These are phyloP conservation scores for Candida nemodendra DNA, from an alignment of 805 yeast genomes.

Conservation along the genomic window DNA sequence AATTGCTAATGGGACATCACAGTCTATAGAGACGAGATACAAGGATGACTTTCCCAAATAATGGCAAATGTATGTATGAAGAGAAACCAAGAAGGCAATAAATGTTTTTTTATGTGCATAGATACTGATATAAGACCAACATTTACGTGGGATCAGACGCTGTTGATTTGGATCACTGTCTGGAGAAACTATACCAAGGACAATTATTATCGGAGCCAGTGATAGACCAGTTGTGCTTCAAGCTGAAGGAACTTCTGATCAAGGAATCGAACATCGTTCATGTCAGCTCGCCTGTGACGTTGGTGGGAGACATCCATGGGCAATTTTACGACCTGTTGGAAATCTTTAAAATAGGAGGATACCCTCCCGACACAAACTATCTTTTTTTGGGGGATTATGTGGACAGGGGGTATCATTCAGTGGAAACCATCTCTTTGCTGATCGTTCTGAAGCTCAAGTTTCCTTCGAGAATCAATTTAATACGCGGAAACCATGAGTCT, in stretches of 20 bases:
- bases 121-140: no score
- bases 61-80: background rate
- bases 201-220: slow-evolving; percentile 71
- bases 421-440: slow-evolving; percentile 85
- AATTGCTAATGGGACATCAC: no score
- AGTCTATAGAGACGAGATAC: no score
- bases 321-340: slow-evolving; percentile 93
- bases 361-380: slow-evolving; percentile 90
- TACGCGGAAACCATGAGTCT: slow-evolving; percentile 96
- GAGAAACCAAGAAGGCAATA: no score
- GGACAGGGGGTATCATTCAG: slow-evolving; percentile 90
- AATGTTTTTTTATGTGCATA: no score
- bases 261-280: slow-evolving; percentile 85
- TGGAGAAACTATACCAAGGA: slow-evolving; percentile 61
- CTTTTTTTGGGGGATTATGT: slow-evolving; percentile 94
- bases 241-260: slow-evolving; percentile 76
- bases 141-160: slow-evolving; percentile 10
- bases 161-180: slow-evolving; percentile 65
- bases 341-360: slow-evolving; percentile 90
- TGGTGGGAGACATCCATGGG: slow-evolving; percentile 97
- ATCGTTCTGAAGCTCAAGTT: slow-evolving; percentile 82
- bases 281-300: slow-evolving; percentile 81
- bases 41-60: no score
- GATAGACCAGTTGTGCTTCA: slow-evolving; percentile 70
- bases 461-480: slow-evolving; percentile 76